Base-by-base conservation (phyloP, 2,329 filamentous ascomycete species). In the Ceratocystiopsis minuta region DNA sequence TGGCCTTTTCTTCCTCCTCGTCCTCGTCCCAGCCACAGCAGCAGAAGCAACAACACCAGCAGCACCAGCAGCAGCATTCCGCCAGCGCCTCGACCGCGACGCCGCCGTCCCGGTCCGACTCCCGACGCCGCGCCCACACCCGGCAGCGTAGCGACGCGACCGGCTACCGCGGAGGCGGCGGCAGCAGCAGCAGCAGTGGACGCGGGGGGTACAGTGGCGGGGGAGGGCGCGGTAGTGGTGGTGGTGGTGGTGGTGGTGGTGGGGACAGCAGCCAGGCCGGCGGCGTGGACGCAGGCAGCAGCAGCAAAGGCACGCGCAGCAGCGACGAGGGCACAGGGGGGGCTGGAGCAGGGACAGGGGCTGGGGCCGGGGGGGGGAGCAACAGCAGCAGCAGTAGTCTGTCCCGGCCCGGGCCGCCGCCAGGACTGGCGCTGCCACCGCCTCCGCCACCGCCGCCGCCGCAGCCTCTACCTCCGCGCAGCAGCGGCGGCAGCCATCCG, bases 141-240 rank as follows among this genome's bases (percentile, higher is more conserved):
- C 68, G 78, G 48, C 72, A 78, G 51, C 67, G 69, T 52, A 82
- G 77, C 57, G 78, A 80, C 53, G 56, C 73, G 45, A 75, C 73
- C 6, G 62, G 63, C 11, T 64, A 67, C 47, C 58, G 64, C 37
- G 57, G 59, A 13, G 43, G 47, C n/a, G 34, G 41, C 16, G 37
- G 36, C 14, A 33, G 45, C 10, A 35, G 42, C 11, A 42, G 34
- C 28, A 20, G 39, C 3, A 43, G 39, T 1, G 31, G 37, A 11
- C 36, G 39, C 4, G 14, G 59, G 31, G 38, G 52, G 42, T 36
- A 50, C 54, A 43, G 57, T 51, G 43, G 59, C 55, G 56, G 43
- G 49, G 53, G 16, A 52, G 58, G 38, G 47, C 45, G 13, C 45
- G 46, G 35, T 43, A 42, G 32, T 43, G 43, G 33, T 48, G 47